These are phyloP conservation scores for Trypanosoma boissoni DNA, from an alignment of 208 protist species.

Conservation along the genomic window DNA sequence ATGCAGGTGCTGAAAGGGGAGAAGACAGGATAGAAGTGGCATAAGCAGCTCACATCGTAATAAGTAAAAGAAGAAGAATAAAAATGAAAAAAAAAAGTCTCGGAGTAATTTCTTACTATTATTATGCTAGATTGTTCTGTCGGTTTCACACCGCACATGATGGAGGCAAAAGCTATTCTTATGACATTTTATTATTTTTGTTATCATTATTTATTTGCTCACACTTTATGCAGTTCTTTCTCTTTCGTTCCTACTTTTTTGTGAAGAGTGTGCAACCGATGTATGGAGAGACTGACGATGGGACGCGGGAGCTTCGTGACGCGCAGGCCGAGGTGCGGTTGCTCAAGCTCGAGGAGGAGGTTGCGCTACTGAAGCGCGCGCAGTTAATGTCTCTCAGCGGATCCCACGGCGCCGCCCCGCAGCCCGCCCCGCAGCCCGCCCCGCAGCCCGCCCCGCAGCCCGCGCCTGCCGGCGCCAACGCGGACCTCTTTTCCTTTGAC, in stretches of 20 bases:
- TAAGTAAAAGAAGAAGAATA: neutral
- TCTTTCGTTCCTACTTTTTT: conserved; percentile 1
- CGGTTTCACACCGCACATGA: no score
- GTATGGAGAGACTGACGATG: conserved; percentile 42
- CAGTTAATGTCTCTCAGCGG: no score
- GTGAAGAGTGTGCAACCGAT: conserved; percentile 11
- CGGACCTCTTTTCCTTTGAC: no score
- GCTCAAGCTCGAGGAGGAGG: conserved; percentile 43
- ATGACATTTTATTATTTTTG: conserved; percentile 1
- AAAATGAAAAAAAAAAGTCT: conserved; percentile 8
- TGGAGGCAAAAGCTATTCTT: no score
- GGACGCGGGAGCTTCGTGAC: conserved; percentile 30
- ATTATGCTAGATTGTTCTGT: no score
- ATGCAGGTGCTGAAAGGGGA: neutral
- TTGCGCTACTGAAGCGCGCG: conserved; percentile 12
- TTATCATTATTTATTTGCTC: neutral
- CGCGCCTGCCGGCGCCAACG: no score
- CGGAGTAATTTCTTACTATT: neutral
- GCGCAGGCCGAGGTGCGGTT: conserved; percentile 37
- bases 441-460: neutral
- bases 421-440: no score
- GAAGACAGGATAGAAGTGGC: neutral
- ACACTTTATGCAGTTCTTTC: neutral
- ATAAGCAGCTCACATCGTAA: neutral
- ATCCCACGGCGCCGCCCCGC: no score